These are phyloP conservation scores for Quercus tomentella DNA, from an alignment of 331 rosid species.

Conservation along the genomic window DNA sequence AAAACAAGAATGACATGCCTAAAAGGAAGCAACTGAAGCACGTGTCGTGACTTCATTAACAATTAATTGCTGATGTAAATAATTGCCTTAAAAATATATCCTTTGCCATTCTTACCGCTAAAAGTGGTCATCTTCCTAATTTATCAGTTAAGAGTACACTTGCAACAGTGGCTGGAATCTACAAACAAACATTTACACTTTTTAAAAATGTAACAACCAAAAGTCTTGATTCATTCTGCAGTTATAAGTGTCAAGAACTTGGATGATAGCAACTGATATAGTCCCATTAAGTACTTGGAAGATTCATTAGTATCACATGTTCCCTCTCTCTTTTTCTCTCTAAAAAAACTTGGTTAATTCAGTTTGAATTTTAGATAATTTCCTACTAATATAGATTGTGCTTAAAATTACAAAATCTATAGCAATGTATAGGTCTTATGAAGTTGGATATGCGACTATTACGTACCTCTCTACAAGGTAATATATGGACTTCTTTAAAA, in stretches of 20 bases:
- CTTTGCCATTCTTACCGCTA: background rate
- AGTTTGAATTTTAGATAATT: too few species aligned
- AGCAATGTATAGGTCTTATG: too few species aligned
- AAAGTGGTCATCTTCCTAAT: background rate
- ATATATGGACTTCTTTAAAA: too few species aligned
- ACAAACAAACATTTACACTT: background rate
- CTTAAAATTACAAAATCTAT: too few species aligned
- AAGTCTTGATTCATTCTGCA: background rate
- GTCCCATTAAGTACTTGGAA: background rate
- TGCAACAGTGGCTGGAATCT: background rate
- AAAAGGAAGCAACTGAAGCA: background rate
- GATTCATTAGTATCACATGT: too few species aligned
- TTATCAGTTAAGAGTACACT: background rate
- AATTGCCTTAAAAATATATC: background rate
- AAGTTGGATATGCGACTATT: too few species aligned
- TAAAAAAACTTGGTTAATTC: too few species aligned
- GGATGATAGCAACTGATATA: background rate
- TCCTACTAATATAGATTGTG: too few species aligned
- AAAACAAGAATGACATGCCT: constrained; percentile 21
- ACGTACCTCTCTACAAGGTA: too few species aligned
- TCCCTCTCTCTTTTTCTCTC: too few species aligned
- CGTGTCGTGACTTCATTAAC: background rate
- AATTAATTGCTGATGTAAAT: background rate
- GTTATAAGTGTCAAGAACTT: background rate
- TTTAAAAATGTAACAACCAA: background rate